Evolutionary conservation across 164 flowering plant genomes (phyloP), one percentile per base, ranked within the genome.

Genomic region (Dillenia suffruticosa): DNA sequence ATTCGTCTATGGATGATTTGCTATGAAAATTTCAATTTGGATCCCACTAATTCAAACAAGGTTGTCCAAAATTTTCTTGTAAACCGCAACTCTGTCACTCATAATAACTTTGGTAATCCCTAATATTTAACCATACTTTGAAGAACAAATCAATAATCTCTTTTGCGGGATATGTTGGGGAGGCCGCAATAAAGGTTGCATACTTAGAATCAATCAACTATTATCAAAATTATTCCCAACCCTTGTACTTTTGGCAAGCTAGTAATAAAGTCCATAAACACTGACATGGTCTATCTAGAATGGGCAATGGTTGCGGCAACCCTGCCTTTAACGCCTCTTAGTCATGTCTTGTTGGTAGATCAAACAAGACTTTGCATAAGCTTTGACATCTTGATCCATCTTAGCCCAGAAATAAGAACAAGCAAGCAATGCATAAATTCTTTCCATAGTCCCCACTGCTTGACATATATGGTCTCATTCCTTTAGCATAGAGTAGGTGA

Each of bases 281-380:
- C 2, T 4, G 9, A 59, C 57, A 53, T 24, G 57, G 50, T 10
- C 43, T 49, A 10, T 51, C 24, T 2, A 58, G 57, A 12, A 66
- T 62, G 2, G 74, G 62, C 12, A 74, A 56, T 9, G 70, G 68
- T 44, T 74, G 56, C 19, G 63, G 40, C 44, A 65, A 49, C 0
- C 68, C 61, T 43, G 51, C 63, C 12, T 45, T 14, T 15, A 32
- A 16, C 26, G 14, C 10, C 52, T 17, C 54, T 70, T 66, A 8
- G 22, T 3, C 51, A 60, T 65, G 58, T 51, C 65, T 26, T 10
- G 53, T 44, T 72, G 56, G 13, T 63, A 72, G 11, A 72, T 68
- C 1, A 68, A 14, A 48, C 69, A 68, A 15, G 66, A 24, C 51
- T 49, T 56, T 0, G 56, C 65, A 48, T 50, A 74, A 2, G 54